phyloP scores from a whole-genome alignment of 1,284 basidiomycete genomes.

The Ustilago sp. region DNA sequence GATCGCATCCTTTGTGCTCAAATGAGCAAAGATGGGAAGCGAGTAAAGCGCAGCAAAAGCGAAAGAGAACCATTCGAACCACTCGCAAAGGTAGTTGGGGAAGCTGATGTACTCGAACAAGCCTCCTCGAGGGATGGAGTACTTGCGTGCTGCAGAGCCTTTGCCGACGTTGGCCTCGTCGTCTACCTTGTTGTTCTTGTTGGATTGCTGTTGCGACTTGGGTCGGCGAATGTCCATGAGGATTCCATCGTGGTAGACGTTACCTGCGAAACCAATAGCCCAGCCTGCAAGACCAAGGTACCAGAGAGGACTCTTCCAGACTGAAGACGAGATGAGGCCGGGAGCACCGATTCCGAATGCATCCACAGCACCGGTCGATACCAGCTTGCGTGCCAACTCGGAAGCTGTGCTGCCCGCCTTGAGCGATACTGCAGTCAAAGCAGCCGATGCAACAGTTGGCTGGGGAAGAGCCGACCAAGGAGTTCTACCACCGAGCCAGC shows the following conservation, averaged over 20 bases:
- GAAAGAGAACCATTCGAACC: constrained; percentile 69
- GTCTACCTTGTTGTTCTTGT: not conserved
- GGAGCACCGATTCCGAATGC: constrained; percentile 29
- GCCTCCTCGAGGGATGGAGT: constrained; percentile 84
- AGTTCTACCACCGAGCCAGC: constrained; percentile 71
- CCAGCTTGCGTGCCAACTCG: constrained; percentile 29
- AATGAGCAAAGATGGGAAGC: constrained; percentile 47
- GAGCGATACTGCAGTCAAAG: constrained; percentile 23
- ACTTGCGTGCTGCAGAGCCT: constrained; percentile 73
- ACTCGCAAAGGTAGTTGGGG: constrained; percentile 93
- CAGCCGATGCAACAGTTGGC: constrained; percentile 67
- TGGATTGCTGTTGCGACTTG: constrained; percentile 19
- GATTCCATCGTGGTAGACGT: constrained; percentile 88
- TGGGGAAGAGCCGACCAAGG: constrained; percentile 51
- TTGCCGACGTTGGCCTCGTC: constrained; percentile 38
- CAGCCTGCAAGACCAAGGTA: constrained; percentile 77
- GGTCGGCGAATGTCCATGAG: constrained; percentile 76
- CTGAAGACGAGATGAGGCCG: constrained; percentile 50
- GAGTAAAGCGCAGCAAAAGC: constrained; percentile 58
- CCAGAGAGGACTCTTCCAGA: constrained; percentile 72
- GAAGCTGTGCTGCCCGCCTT: constrained; percentile 19
- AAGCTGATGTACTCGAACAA: constrained; percentile 85
- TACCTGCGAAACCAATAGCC: constrained; percentile 79
- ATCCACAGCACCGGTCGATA: constrained; percentile 32
- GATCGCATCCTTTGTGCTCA: constrained; percentile 26